Evolutionary conservation across 2,329 filamentous ascomycete species (phyloP), one percentile per base, ranked within the genome.

Genomic region (Ceratocystis destructans): DNA sequence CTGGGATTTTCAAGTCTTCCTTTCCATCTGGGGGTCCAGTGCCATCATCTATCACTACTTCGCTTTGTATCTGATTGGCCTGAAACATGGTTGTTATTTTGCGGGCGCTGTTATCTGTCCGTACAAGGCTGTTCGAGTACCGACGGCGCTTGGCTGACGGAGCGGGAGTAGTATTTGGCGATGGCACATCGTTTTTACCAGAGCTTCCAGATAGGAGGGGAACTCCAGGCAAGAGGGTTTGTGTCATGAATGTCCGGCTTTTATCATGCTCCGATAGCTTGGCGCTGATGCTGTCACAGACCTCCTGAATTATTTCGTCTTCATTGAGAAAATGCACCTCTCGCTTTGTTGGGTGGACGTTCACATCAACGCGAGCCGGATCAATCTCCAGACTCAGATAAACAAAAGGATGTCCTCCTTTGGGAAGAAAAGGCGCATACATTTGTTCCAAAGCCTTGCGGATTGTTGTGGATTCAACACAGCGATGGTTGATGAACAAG

Each of bases 251-350:
- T 0, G 90, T 96, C 61, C 94, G 87, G 72, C 93, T 97, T 25
- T 89, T 92, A 74, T 99, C 94, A 5, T 97, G 92, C 62, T 87
- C 87, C 10, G 90, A 88, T 3, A 99, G 81, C 70, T 87, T 87
- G 7, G 83, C 80, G 64, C 89, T 83, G 25, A 99, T 88, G 64
- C 89, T 83, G 68, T 87, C 84, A 76, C 92, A 96, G 3, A 99
- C 86, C 15, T 84, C 82, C 69, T 94, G 89, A 61, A 94, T 88
- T 59, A 99, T 96, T 71, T 99, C 94, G 69, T 99, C 94, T 74
- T 99, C 94, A 69, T 97, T 96, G 25, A 99, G 80, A 71, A 99
- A 97, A 72, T 97, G 94, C 22, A 99, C 94, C 73, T 99, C 93
- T 63, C 90, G 83, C 75, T 99, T 99, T 0, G 94, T 99, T 0